Evolutionary conservation across 148 eudicot genomes (phyloP), one percentile per base, ranked within the genome.

Genomic region (Tetragonia tetragonoides): DNA sequence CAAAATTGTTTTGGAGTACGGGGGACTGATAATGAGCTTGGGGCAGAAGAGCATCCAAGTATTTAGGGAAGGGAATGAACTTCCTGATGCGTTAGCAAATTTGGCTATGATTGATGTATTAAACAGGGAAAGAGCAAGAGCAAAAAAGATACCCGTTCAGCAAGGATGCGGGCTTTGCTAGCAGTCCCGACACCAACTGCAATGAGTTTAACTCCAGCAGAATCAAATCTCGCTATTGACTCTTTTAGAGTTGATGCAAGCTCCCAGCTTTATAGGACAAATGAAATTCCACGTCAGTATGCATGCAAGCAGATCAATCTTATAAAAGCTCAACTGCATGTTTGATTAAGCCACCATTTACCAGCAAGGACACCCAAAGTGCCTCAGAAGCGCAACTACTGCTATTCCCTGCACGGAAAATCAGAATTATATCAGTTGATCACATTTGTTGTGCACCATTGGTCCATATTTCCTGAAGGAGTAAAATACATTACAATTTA

Each of bases 281-380:
- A 44, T 59, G 60, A 57, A 59, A n/a, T 21, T 34, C 18, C 57
- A 44, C 28, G 24, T 78, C 67, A 76, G 46, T 66, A 47, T 47
- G 49, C 40, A 70, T 56, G 6, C 24, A 42, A 8, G 39, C 47
- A 59, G 24, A 15, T 6, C 23, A 59, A 16, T 68, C 49, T 63
- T 72, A 16, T 51, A 79, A 23, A 49, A 42, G 15, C 38, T 47
- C 46, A 11, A 60, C 66, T 28, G 17, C 53, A 44, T 8, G 14
- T 38, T 14, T 65, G 37, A 67, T 61, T 42, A 23, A 53, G 39
- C 34, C 10, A 74, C 11, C 72, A 65, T 79, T 80, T 89, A 95
- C 97, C 97, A 85, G 89, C 97, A 95, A 82, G 84, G 74, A 75
- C 99, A 95, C 78, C 99, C 99, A 86, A 93, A 95, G 76, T 95